Evolutionary conservation across 192 early-diverging fungal genomes (phyloP), one percentile per base, ranked within the genome.

Genomic region (Coemansia sp.): DNA sequence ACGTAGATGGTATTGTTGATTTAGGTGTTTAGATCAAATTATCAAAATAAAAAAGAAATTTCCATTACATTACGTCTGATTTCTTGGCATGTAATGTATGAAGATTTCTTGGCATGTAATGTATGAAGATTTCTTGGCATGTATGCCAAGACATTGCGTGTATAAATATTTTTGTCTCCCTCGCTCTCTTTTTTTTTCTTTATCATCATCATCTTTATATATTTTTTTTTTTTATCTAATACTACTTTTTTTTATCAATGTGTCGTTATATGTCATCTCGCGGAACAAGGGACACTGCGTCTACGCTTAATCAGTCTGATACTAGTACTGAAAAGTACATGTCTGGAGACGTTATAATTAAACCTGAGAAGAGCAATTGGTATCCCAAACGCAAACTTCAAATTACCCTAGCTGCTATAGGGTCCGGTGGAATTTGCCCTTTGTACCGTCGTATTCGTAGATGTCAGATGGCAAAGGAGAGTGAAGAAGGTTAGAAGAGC

Each of bases 391-490:
- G 64, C 59, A 44, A 59, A 9, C 15, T 80, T 15, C 78, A 75
- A 38, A 31, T 72, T 1, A 15, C 64, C 0, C 29, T 46, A 0
- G 78, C 78, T 5, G 12, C 63, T 12, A 49, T 75, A 7, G 43
- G 68, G 3, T 75, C 78, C 18, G 66, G 66, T 5, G 78, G 78
- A 2, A 75, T 75, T 5, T 75, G 52, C 16, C 70, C 70, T 3
- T 15, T 80, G 16, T 80, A 75, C 33, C 55, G 42, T 5, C 63
- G 78, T 27, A 80, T 80, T 34, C 78, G 78, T 18, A 59, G 78
- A 52, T 72, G 78, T 24, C 78, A 80, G 57, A 66, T 46, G 13
- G 63, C 67, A n/a, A 64, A 72, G 16, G 29, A 33, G n/a, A 41
- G 41, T n/a, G 36, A 24, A 4, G 36, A 41, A 3, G 15, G 61